A percentile compares a stretch with the other conserved stretches of the same genome.
These are phyloP conservation scores for Phytophthora tentaculata DNA, from an alignment of 352 stramenopile genomes.

Conservation along the genomic window DNA sequence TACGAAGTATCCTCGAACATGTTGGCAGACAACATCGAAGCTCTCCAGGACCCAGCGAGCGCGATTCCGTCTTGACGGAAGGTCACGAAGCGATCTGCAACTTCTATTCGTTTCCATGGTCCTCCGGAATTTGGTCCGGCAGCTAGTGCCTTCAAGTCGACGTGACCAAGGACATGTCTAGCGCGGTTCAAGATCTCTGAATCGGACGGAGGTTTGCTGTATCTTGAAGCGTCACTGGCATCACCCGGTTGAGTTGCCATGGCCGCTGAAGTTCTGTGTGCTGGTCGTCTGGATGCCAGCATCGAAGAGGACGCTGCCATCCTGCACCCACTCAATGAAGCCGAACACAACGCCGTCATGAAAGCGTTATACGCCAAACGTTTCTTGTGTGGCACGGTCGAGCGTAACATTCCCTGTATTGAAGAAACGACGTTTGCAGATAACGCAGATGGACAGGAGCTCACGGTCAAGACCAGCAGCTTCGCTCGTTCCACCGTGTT, in stretches of 20 bases:
- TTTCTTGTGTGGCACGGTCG: slow-evolving; percentile 33
- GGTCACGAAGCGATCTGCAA: too few species aligned
- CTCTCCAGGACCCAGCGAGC: slow-evolving; percentile 8
- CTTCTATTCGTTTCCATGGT: too few species aligned
- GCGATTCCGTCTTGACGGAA: too few species aligned
- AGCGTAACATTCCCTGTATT: slow-evolving; percentile 11
- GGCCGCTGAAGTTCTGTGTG: slow-evolving; percentile 28
- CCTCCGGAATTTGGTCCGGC: too few species aligned
- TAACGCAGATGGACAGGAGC: slow-evolving; percentile 1
- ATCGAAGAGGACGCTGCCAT: slow-evolving; percentile 32
- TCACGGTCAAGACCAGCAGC: slow-evolving; percentile 37
- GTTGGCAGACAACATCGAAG: slow-evolving; percentile 1
- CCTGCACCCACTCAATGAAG: slow-evolving; percentile 19
- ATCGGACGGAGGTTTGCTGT: too few species aligned
- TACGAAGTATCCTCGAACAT: slow-evolving; percentile 17
- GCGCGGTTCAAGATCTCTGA: too few species aligned
- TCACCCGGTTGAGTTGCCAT: too few species aligned
- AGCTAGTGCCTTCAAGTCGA: too few species aligned
- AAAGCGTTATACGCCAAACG: slow-evolving; percentile 30
- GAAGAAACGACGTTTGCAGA: not conserved
- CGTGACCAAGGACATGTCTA: too few species aligned
- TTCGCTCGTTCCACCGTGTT: slow-evolving; percentile 33
- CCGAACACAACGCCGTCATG: slow-evolving; percentile 39
- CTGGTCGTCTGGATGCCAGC: slow-evolving; percentile 25
- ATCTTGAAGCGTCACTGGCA: too few species aligned